These are phyloP conservation scores for Arthrocladium fulminans DNA, from an alignment of 2,329 filamentous ascomycete species.

Conservation along the genomic window DNA sequence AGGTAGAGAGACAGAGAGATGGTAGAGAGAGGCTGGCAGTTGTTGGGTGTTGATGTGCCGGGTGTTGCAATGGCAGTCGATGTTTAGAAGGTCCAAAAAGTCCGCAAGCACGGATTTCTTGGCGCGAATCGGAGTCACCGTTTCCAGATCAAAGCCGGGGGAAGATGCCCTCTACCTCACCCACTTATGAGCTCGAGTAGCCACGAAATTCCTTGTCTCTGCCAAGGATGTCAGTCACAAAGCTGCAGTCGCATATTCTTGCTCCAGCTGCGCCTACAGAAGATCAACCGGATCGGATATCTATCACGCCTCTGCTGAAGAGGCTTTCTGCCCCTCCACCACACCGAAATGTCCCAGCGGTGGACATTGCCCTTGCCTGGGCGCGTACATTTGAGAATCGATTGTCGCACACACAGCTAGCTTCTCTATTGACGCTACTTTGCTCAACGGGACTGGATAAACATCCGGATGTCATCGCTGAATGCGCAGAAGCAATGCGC, in stretches of 20 bases:
- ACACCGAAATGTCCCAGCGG: slow-evolving; percentile 22
- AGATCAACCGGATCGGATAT: slow-evolving; percentile 23
- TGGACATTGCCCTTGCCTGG: slow-evolving; percentile 69
- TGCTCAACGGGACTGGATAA: slow-evolving; percentile 85
- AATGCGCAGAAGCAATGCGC: slow-evolving; percentile 77
- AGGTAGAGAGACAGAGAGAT: neutral
- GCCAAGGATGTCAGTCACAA: neutral
- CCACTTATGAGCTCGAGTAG: too few species aligned
- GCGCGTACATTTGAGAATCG: slow-evolving; percentile 85
- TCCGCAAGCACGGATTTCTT: neutral
- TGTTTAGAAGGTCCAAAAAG: neutral
- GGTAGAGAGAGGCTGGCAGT: too few species aligned
- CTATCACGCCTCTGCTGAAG: slow-evolving; percentile 41
- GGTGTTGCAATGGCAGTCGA: too few species aligned
- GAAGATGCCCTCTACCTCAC: neutral
- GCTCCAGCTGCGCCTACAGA: neutral
- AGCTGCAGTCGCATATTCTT: slow-evolving; percentile 1
- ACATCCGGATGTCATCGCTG: slow-evolving; percentile 73
- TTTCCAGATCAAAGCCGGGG: neutral
- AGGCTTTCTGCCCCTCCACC: slow-evolving; percentile 36
- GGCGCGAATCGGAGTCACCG: neutral
- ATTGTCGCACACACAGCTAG: slow-evolving; percentile 78
- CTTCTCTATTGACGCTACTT: slow-evolving; percentile 77
- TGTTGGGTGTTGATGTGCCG: too few species aligned
- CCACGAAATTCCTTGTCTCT: too few species aligned